Conservation (phyloP, 352 stramenopile genomes). For the Thalassiosira livingstoniorum region DNA sequence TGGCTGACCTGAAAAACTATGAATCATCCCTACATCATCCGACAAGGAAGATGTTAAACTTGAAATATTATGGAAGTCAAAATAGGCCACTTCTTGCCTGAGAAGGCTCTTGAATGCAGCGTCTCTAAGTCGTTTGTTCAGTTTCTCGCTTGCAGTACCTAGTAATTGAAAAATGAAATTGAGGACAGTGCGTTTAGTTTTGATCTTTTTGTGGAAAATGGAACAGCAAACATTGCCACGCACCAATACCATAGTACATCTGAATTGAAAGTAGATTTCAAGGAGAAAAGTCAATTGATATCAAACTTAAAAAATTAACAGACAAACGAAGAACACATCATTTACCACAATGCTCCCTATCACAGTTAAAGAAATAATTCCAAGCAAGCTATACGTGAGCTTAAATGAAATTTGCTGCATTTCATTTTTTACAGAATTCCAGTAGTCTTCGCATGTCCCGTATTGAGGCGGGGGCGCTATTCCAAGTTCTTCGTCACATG, state of each 20-base stretch:
- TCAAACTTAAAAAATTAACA: too few relatives aligned
- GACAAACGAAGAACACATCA: too few relatives aligned
- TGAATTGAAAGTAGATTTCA: too few relatives aligned
- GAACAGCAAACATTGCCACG: too few relatives aligned
- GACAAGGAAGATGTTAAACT: constrained; percentile 73
- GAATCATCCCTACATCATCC: constrained; percentile 76
- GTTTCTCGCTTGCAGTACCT: constrained; percentile 72
- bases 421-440: constrained; percentile 38
- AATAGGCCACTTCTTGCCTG: constrained; percentile 78
- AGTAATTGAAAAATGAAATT: constrained; percentile 72
- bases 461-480: neutral
- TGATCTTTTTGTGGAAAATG: too few relatives aligned
- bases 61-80: constrained; percentile 71
- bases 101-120: constrained; percentile 65
- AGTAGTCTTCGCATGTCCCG: constrained; percentile 70
- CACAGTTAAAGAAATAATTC: constrained; percentile 56
- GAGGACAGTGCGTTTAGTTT: constrained; percentile 72
- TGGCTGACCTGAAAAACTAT: constrained; percentile 76
- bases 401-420: constrained; percentile 66
- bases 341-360: too few relatives aligned
- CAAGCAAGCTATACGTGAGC: constrained; percentile 58
- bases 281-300: too few relatives aligned
- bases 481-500: constrained; percentile 45
- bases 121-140: constrained; percentile 78
- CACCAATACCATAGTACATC: too few relatives aligned